Conservation (phyloP, 2,329 filamentous ascomycete genomes). For the Phaeoacremonium minimum region DNA sequence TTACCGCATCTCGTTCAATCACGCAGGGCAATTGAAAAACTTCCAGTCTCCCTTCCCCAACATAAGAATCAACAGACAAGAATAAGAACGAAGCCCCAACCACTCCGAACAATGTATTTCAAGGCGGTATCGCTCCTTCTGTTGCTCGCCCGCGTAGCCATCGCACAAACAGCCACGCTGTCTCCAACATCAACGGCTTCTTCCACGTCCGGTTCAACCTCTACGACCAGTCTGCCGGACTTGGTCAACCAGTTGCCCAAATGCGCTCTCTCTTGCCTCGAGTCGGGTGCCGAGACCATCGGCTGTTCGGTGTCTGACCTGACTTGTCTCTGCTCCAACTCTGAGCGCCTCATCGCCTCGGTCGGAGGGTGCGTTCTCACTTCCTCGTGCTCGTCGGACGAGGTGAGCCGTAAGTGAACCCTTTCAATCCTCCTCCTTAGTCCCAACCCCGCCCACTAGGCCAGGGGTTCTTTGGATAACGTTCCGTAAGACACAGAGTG, state of each 20-base stretch:
- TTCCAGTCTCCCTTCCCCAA: no score
- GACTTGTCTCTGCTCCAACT: constrained; percentile 16
- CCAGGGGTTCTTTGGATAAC: not conserved
- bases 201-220: constrained; percentile 1
- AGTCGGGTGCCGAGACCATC: constrained; percentile 9
- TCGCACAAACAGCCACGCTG: no score
- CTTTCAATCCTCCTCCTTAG: not conserved
- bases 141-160: no score
- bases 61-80: no score
- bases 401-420: constrained; percentile 6
- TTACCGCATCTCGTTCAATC: no score
- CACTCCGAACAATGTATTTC: no score
- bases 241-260: constrained; percentile 16
- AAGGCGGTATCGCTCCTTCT: no score
- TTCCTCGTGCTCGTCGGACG: constrained; percentile 2
- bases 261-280: constrained; percentile 18
- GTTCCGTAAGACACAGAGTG: not conserved
- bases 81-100: no score
- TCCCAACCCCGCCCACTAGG: not conserved
- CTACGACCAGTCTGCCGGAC: constrained; percentile 9
- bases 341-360: constrained; percentile 6
- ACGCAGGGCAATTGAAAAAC: no score
- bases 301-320: constrained; percentile 16
- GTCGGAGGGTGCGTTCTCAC: constrained; percentile 13
- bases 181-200: constrained; percentile 1